Base-by-base conservation (phyloP, 495 filamentous ascomycete species). In the Annulohypoxylon bovei region DNA sequence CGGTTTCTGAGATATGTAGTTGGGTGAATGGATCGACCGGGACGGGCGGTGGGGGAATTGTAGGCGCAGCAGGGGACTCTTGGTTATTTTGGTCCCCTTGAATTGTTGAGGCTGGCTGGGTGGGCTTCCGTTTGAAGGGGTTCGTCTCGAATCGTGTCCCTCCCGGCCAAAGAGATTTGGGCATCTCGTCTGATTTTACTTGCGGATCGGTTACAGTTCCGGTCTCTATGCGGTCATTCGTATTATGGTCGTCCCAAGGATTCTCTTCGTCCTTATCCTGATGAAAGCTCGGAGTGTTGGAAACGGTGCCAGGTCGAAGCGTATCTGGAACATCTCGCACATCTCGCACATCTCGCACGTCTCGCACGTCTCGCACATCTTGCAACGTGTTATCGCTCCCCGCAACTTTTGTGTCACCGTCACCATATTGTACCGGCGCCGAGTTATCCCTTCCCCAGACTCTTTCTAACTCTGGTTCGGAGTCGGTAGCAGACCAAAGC, bases 101-200 rank as follows among this genome's bases (percentile, higher is more conserved):
- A 4, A 9, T 47, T 5, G 63, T 49, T 30, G 56, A 67, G 8
- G 44, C 62, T 16, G 67, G 70, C 39, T 70, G 50, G 16, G 76
- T 46, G 20, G 76, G 76, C 52, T 85, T 83, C 32, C 81, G 80
- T 66, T 83, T 83, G 75, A 85, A 87, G 3, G 85, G 85, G 55
- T 87, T 87, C n/a, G 84, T 86, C 61, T 84, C 82, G 35, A 72
- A 62, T 23, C 77, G 78, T 8, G 49, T 27, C 4, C 68, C 71
- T 57, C 78, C 79, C 0, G 80, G 81, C 64, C 76, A 70, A 25
- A 82, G 73, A 25, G 71, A 62, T 28, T 65, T 71, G 6, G 80
- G 81, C 25, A 82, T 73, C 12, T 71, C 60, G 25, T 60, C 42
- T 56, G 30, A n/a, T 16, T 72, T 62, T 68, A 52, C 52, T 63